phyloP scores from a whole-genome alignment of 345 rosid genomes.

The Mercurialis annua region DNA sequence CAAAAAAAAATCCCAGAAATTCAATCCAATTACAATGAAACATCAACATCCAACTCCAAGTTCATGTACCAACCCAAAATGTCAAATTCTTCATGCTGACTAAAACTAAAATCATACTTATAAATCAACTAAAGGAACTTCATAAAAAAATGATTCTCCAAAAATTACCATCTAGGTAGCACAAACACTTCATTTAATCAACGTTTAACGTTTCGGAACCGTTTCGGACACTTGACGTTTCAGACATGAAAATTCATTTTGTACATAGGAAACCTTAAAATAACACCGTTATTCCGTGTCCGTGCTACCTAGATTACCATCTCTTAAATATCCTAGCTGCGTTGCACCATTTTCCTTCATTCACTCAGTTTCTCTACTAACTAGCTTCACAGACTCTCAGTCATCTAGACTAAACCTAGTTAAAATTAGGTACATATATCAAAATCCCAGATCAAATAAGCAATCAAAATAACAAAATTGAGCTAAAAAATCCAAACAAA shows the following conservation, averaged over 20 bases:
- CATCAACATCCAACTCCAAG: background rate
- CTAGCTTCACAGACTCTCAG: constrained; percentile 11
- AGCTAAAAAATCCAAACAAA: constrained; percentile 25
- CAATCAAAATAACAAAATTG: constrained; percentile 16
- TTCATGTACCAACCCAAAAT: constrained; percentile 14
- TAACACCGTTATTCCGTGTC: no score
- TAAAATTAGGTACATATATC: constrained; percentile 18
- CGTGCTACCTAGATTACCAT: constrained; percentile 22
- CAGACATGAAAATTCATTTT: no score
- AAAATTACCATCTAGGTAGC: no score
- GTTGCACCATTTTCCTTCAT: constrained; percentile 22
- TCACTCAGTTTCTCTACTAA: constrained; percentile 22
- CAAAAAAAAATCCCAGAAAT: background rate
- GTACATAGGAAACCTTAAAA: no score
- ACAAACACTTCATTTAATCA: no score
- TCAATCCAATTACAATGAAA: constrained; percentile 2
- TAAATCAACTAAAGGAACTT: background rate
- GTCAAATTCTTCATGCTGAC: constrained; percentile 8
- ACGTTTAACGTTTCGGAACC: no score
- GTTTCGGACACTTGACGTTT: no score
- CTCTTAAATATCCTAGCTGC: constrained; percentile 7
- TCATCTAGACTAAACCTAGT: background rate
- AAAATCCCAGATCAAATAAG: constrained; percentile 25
- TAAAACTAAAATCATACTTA: background rate
- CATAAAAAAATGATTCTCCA: constrained; percentile 1